phyloP scores from a whole-genome alignment of 2,329 filamentous ascomycete genomes.

The Colletotrichum abscissum region DNA sequence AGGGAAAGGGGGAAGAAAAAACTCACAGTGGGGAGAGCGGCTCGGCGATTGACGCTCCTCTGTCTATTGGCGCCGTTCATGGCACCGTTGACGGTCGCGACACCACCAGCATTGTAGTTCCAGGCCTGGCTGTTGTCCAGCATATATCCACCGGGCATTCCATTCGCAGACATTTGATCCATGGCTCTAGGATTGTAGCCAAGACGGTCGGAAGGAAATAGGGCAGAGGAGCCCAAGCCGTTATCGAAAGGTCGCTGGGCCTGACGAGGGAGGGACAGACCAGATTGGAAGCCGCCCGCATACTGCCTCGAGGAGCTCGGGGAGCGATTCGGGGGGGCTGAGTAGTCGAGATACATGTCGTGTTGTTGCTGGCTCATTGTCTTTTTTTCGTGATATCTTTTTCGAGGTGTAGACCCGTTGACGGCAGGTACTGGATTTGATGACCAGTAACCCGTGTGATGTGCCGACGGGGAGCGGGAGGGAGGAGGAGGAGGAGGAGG shows the following conservation, averaged over 20 bases:
- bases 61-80: conserved; percentile 73
- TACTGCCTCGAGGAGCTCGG: conserved; percentile 54
- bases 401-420: conserved; percentile 8
- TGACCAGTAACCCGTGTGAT: conserved; percentile 27
- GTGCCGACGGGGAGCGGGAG: conserved; percentile 10
- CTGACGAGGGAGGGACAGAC: conserved; percentile 56
- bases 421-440: conserved; percentile 17
- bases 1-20: background rate
- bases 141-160: conserved; percentile 60
- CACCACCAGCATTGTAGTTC: conserved; percentile 78
- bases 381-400: conserved; percentile 23
- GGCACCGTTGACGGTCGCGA: conserved; percentile 70
- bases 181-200: conserved; percentile 69
- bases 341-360: conserved; percentile 81
- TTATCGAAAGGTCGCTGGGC: conserved; percentile 83
- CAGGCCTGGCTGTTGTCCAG: conserved; percentile 81
- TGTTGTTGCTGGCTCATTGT: conserved; percentile 65
- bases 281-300: conserved; percentile 62
- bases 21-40: conserved; percentile 79
- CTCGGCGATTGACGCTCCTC: conserved; percentile 64
- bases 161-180: conserved; percentile 55
- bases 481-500: background rate
- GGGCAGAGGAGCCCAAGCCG: conserved; percentile 69
- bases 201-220: conserved; percentile 79
- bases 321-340: conserved; percentile 66